Evolutionary conservation across 495 filamentous ascomycete genomes (phyloP), one percentile per base, ranked within the genome.

Genomic region (Penicillium daleae): DNA sequence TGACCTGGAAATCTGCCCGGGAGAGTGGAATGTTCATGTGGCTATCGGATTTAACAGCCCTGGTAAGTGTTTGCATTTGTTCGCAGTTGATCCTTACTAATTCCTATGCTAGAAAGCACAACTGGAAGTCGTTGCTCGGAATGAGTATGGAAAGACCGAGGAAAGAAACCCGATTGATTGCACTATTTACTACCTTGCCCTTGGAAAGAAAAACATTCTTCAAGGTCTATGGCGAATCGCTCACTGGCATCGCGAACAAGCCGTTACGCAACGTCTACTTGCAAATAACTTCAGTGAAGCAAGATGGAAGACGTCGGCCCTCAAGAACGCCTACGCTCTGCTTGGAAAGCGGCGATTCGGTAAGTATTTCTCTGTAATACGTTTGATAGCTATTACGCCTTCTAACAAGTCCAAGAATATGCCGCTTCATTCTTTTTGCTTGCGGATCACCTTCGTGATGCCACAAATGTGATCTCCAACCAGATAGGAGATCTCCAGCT

Each of bases 261-360:
- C 66, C 9, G 84, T 88, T 0, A 99, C 95, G 9, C 84, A 85
- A 53, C 84, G 80, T 56, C 80, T 99, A 26, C 76, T 99, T 19
- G 83, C 87, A 7, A 96, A 97, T 65, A 90, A 97, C 73, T 99
- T 99, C 76, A 80, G 85, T 5, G 90, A 96, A 58, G 78, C 84
- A 12, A 87, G 91, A 63, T 97, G 95, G 92, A 90, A 86, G 77
- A 97, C 91, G 2, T 88, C 92, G 3, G 95, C 96, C 12, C 74
- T 96, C 60, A 99, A 99, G 76, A 99, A 99, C 70, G 95, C 95
- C 2, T 99, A 96, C 75, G 93, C 94, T n/a, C 73, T 99, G 60
- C 88, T 98, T 71, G 94, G 93, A 46, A 95, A 92, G 76, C 87
- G 90, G 39, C 83, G 95, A 68, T 97, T 96, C 75, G 90, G 91